A percentile compares a stretch with the other conserved stretches of the same genome.
Conservation (phyloP, 2,329 filamentous ascomycete genomes). For the Rhynchosporium graminicola region DNA sequence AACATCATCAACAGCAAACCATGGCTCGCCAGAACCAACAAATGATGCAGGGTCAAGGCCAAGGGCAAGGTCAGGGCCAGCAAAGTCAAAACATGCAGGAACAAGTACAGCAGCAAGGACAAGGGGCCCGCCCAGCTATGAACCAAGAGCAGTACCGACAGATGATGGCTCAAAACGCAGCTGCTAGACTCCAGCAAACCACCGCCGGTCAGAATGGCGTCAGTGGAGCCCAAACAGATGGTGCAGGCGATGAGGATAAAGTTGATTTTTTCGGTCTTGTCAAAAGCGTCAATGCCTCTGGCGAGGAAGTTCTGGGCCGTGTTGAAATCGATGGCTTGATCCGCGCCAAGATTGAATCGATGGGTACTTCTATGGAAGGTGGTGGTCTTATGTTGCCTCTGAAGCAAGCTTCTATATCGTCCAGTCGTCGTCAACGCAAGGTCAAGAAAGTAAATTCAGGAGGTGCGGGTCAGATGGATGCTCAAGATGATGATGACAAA, state of each 20-base stretch:
- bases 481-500: constrained; percentile 58
- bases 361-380: constrained; percentile 69
- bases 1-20: constrained; percentile 21
- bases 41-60: neutral
- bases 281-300: constrained; percentile 55
- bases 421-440: constrained; percentile 43
- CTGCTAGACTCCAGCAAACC: constrained; percentile 43
- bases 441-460: constrained; percentile 25
- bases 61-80: no score
- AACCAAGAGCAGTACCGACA: constrained; percentile 33
- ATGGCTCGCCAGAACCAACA: constrained; percentile 27
- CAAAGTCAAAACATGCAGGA: constrained; percentile 1
- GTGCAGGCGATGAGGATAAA: constrained; percentile 59
- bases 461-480: constrained; percentile 56
- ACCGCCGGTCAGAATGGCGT: constrained; percentile 44
- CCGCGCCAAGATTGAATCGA: constrained; percentile 65
- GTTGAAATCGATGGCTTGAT: constrained; percentile 69
- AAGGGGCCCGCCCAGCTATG: constrained; percentile 17
- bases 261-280: constrained; percentile 59
- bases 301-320: constrained; percentile 56
- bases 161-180: constrained; percentile 38
- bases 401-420: constrained; percentile 41
- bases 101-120: neutral
- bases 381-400: constrained; percentile 76
- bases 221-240: constrained; percentile 71